Percentiles rank a stretch among this genome's conserved stretches.
phyloP scores from a whole-genome alignment of 768 basidiomycete genomes.

The Russula ochroleuca region DNA sequence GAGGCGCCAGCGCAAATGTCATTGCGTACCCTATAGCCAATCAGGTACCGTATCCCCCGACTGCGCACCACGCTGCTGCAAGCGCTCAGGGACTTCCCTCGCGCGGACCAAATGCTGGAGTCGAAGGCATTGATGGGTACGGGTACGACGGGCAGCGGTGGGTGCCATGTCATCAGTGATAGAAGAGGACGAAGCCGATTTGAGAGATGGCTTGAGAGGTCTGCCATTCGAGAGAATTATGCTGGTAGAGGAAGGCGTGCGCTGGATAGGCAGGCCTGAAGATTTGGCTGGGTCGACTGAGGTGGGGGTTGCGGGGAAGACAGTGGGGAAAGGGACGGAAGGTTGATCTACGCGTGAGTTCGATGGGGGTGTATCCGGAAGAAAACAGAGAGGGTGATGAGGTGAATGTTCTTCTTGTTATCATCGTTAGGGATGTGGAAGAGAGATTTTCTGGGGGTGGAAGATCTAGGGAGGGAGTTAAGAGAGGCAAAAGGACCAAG shows the following conservation, averaged over 20 bases:
- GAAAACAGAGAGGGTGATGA: constrained; percentile 3
- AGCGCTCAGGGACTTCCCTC: too few relatives aligned
- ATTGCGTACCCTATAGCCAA: background rate
- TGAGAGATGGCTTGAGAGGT: constrained; percentile 83
- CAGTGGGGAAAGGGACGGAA: constrained; percentile 15
- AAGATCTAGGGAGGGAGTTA: constrained; percentile 12
- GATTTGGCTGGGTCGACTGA: background rate
- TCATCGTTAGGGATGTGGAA: constrained; percentile 27
- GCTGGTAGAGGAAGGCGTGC: constrained; percentile 34
- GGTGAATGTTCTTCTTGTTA: constrained; percentile 24
- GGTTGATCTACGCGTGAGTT: background rate
- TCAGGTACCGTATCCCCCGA: background rate
- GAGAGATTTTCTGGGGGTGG: constrained; percentile 18
- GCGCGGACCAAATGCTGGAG: constrained; percentile 46
- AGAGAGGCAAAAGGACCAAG: constrained; percentile 24
- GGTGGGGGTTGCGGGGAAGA: background rate
- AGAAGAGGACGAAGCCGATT: constrained; percentile 52
- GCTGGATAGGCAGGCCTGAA: constrained; percentile 12
- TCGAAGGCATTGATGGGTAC: constrained; percentile 58
- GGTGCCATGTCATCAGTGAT: constrained; percentile 39
- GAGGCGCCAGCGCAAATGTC: background rate
- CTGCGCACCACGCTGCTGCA: background rate
- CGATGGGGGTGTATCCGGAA: background rate
- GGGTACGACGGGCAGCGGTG: constrained; percentile 33
- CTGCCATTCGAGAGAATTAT: constrained; percentile 70